phyloP scores from a whole-genome alignment of 305 asterid genomes.

The Solanum hybrid region DNA sequence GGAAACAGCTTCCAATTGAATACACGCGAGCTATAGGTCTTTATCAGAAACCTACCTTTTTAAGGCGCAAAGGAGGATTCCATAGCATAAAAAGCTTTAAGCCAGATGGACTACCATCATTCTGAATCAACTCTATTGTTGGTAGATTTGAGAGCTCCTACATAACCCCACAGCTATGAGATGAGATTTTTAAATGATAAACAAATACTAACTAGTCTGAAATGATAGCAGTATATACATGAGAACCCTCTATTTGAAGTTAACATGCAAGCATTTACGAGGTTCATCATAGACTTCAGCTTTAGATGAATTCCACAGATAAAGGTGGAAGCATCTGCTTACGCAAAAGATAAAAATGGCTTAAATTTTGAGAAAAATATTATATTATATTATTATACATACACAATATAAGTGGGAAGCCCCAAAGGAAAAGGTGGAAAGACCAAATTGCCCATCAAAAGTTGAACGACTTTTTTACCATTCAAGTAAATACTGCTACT shows the following conservation, averaged over 20 bases:
- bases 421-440: neutral
- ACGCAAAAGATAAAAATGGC: neutral
- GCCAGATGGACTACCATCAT: conserved; percentile 96
- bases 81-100: conserved; percentile 76
- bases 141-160: conserved; percentile 75
- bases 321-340: neutral
- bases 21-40: neutral
- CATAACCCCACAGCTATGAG: neutral
- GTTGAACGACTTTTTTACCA: neutral
- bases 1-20: neutral
- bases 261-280: neutral
- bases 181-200: neutral
- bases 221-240: neutral
- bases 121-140: conserved; percentile 56
- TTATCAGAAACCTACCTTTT: conserved; percentile 48
- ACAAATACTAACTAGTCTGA: neutral
- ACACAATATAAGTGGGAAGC: neutral
- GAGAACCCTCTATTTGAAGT: neutral
- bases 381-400: neutral
- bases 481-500: neutral
- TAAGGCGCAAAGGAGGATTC: conserved; percentile 80
- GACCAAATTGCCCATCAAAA: neutral
- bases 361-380: neutral
- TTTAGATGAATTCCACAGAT: neutral
- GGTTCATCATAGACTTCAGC: neutral